phyloP scores from a whole-genome alignment of 495 filamentous ascomycete species.

The Penicillium cosmopolitanum region DNA sequence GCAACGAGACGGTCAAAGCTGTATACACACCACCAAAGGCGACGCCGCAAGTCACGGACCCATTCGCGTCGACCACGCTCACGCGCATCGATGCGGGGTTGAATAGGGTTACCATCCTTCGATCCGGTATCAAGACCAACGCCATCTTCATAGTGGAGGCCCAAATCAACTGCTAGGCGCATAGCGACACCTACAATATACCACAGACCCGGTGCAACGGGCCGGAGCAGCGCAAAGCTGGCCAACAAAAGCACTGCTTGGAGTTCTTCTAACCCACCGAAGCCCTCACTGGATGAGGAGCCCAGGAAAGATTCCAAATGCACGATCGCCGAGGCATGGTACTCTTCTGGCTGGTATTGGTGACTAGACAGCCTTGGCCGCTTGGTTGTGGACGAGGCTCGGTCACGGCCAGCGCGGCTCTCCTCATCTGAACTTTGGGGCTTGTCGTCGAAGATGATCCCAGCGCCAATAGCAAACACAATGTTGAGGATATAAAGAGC shows the following conservation, averaged over 20 bases:
- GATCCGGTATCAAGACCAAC: conserved; percentile 61
- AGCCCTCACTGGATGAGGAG: conserved; percentile 61
- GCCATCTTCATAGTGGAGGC: conserved; percentile 90
- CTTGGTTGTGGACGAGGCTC: conserved; percentile 49
- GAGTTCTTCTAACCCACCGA: conserved; percentile 85
- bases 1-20: conserved; percentile 90
- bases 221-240: conserved; percentile 86
- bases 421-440: conserved; percentile 45
- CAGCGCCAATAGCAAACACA: conserved; percentile 95
- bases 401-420: conserved; percentile 32
- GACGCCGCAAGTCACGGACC: conserved; percentile 80
- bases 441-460: conserved; percentile 81
- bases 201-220: conserved; percentile 92
- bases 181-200: conserved; percentile 95
- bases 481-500: conserved; percentile 94
- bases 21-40: conserved; percentile 97
- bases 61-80: conserved; percentile 82
- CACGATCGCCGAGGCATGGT: conserved; percentile 91
- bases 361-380: conserved; percentile 56
- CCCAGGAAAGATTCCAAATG: conserved; percentile 87
- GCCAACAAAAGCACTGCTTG: conserved; percentile 90
- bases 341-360: conserved; percentile 90
- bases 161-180: conserved; percentile 86
- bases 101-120: conserved; percentile 39
- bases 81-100: conserved; percentile 49